phyloP scores from a whole-genome alignment of 2,329 filamentous ascomycete species.

The Aspergillus nomiae region DNA sequence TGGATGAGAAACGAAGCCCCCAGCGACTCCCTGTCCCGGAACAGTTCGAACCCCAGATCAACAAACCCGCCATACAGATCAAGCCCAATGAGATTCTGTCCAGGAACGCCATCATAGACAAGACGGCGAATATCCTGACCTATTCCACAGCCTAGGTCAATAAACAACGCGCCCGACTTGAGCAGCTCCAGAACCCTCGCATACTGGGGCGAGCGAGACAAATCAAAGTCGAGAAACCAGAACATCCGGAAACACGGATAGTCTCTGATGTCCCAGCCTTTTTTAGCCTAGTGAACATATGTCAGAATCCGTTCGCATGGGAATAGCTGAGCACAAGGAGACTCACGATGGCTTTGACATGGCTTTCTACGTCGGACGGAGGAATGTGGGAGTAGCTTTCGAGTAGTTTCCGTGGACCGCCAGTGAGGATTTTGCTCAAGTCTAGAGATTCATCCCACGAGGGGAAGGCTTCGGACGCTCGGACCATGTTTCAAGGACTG shows the following conservation, averaged over 20 bases:
- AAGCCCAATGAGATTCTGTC: background rate
- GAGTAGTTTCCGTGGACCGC: no score
- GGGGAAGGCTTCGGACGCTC: no score
- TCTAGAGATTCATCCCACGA: no score
- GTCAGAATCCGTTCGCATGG: no score
- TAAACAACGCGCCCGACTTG: background rate
- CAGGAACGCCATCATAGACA: background rate
- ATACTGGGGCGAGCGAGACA: background rate
- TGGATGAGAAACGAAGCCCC: constrained; percentile 43
- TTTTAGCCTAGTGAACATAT: background rate
- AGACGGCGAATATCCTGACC: background rate
- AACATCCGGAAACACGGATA: background rate
- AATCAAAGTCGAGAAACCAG: background rate
- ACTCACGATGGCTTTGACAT: no score
- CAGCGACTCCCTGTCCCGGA: background rate
- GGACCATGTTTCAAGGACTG: no score
- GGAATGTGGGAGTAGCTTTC: no score
- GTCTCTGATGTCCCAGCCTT: background rate
- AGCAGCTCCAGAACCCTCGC: background rate
- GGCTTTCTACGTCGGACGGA: no score
- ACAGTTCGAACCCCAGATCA: background rate
- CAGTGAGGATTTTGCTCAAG: no score
- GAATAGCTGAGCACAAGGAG: no score
- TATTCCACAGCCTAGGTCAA: background rate
- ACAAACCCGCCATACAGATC: background rate